phyloP scores from a whole-genome alignment of 139 green algal genomes.

The Picochlorum sp. region DNA sequence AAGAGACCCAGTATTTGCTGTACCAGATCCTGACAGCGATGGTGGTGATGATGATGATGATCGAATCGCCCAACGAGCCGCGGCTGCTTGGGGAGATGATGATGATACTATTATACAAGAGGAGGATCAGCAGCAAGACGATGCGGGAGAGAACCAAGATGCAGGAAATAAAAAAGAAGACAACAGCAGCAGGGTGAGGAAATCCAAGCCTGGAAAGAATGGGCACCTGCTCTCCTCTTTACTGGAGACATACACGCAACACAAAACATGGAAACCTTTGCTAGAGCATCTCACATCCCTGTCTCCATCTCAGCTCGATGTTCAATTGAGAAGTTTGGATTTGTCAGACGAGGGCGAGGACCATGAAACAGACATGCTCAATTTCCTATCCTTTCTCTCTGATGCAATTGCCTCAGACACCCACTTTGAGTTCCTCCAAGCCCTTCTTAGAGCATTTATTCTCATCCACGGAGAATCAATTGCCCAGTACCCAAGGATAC shows the following conservation, averaged over 20 bases:
- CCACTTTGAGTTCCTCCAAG: conserved; percentile 78
- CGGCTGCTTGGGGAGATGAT: conserved; percentile 14
- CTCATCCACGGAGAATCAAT: conserved; percentile 63
- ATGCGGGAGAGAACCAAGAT: not conserved
- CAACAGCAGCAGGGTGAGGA: not conserved
- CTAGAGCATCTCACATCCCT: conserved; percentile 37
- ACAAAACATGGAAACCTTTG: conserved; percentile 39
- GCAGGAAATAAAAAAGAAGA: not conserved
- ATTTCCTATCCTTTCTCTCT: conserved; percentile 57
- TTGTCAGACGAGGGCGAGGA: conserved; percentile 17
- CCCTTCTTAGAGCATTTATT: conserved; percentile 30
- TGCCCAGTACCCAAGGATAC: conserved; percentile 34
- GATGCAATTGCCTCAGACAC: conserved; percentile 33
- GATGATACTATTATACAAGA: conserved; percentile 10
- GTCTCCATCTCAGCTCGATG: conserved; percentile 50
- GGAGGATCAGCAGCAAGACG: not conserved
- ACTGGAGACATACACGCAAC: conserved; percentile 20
- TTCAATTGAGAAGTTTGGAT: conserved; percentile 62
- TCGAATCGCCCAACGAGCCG: not conserved
- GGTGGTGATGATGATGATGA: not conserved
- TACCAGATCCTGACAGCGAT: not conserved
- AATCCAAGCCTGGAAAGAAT: not conserved
- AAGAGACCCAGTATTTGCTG: conserved; percentile 48
- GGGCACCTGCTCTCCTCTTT: not conserved
- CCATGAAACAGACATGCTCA: conserved; percentile 43